Conservation (phyloP, 2,329 filamentous ascomycete genomes). For the Scedosporium aurantiacum region DNA sequence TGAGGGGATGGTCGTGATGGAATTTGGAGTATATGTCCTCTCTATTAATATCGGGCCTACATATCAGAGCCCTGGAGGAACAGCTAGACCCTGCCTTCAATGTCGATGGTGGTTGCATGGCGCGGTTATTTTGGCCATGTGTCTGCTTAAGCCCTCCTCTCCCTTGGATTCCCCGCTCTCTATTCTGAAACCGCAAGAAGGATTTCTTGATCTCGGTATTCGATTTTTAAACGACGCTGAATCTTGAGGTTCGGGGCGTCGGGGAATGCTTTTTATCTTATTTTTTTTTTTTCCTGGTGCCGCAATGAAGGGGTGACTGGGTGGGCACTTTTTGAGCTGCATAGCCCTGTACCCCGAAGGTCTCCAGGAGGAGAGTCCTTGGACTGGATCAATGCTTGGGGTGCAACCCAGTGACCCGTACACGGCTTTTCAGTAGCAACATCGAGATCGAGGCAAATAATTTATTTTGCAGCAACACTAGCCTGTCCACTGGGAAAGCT, state of each 20-base stretch:
- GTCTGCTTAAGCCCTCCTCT: background rate
- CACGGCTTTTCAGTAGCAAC: background rate
- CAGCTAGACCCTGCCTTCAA: background rate
- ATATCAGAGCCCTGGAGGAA: too few species aligned
- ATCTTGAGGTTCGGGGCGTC: background rate
- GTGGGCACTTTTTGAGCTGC: background rate
- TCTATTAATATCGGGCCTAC: too few species aligned
- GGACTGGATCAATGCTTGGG: too few species aligned
- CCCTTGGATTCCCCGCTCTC: background rate
- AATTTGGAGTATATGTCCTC: background rate
- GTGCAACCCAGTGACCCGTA: background rate
- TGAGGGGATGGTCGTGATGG: background rate
- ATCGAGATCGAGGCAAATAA: background rate
- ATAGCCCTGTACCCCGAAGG: background rate
- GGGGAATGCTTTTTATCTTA: background rate
- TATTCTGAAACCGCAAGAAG: background rate
- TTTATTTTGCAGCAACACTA: background rate
- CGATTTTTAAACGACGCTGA: background rate
- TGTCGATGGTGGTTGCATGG: background rate
- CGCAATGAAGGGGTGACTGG: background rate
- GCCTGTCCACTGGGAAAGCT: slow-evolving; percentile 5
- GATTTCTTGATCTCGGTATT: background rate
- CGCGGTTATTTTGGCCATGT: background rate
- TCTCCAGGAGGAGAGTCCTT: background rate
- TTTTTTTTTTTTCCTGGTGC: background rate